A percentile compares a stretch with the other conserved stretches of the same genome.
phyloP scores from a whole-genome alignment of 75 land plant genomes.

The Picea sitchensis region DNA sequence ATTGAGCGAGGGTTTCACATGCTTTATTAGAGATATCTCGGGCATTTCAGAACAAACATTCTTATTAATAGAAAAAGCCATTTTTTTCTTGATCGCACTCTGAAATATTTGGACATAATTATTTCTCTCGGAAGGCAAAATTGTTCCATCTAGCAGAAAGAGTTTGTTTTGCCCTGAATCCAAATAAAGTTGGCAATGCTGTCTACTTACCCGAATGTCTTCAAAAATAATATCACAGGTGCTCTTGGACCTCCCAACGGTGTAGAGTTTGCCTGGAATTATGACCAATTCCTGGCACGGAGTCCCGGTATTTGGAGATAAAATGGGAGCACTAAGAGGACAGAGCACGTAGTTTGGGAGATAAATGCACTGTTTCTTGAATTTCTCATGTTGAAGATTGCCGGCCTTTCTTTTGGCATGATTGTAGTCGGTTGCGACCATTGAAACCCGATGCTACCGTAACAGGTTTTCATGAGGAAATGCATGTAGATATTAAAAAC shows the following conservation, averaged over 20 bases:
- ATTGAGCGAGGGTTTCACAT: conserved; percentile 49
- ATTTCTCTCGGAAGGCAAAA: background rate
- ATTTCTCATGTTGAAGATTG: no score
- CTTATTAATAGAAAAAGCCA: background rate
- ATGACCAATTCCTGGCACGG: background rate
- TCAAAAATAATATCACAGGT: conserved; percentile 34
- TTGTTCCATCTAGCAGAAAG: conserved; percentile 39
- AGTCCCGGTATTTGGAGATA: no score
- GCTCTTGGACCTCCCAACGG: conserved; percentile 50
- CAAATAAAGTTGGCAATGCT: conserved; percentile 59
- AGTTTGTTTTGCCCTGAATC: conserved; percentile 28
- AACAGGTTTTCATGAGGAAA: no score
- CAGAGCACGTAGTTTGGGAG: no score
- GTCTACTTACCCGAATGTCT: conserved; percentile 51
- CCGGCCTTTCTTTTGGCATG: no score
- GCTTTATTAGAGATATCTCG: conserved; percentile 5
- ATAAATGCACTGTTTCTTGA: no score
- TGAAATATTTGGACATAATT: background rate
- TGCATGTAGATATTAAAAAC: no score
- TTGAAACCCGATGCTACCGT: no score
- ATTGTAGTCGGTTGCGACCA: no score
- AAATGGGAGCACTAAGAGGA: no score
- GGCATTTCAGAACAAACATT: background rate
- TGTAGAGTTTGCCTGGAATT: conserved; percentile 21
- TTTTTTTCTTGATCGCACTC: background rate